phyloP scores from a whole-genome alignment of 768 basidiomycete genomes.

The Leccinum boreale region DNA sequence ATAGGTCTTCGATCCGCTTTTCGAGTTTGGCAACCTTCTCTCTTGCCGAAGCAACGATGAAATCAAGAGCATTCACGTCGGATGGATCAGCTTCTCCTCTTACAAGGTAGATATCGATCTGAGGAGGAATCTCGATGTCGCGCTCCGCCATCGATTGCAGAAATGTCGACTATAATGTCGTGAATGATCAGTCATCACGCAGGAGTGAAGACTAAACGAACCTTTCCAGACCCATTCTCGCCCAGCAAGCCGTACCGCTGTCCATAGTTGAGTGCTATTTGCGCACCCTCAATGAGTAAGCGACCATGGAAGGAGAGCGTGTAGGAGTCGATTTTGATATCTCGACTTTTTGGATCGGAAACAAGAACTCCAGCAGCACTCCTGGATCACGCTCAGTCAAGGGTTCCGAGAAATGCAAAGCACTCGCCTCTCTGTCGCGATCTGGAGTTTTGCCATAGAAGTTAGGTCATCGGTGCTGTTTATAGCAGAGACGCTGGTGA shows the following conservation, averaged over 20 bases:
- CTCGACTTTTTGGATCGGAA: slow-evolving; percentile 88
- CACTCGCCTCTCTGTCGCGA: slow-evolving; percentile 84
- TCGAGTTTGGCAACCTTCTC: slow-evolving; percentile 93
- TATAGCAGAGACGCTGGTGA: slow-evolving; percentile 79
- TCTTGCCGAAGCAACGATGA: slow-evolving; percentile 89
- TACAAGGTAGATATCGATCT: slow-evolving; percentile 98
- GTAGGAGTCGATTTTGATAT: slow-evolving; percentile 96
- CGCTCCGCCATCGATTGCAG: slow-evolving; percentile 93
- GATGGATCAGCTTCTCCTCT: slow-evolving; percentile 94
- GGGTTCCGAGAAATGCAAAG: no score
- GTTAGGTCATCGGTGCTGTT: slow-evolving; percentile 76
- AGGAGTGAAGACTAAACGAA: slow-evolving; percentile 32
- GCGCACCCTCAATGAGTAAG: slow-evolving; percentile 62
- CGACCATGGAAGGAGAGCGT: slow-evolving; percentile 98
- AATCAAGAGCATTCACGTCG: slow-evolving; percentile 94
- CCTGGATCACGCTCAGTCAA: slow-evolving; percentile 40
- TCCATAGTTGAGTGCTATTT: slow-evolving; percentile 82
- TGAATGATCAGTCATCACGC: slow-evolving; percentile 5
- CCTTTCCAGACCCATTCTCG: slow-evolving; percentile 99
- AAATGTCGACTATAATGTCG: slow-evolving; percentile 74
- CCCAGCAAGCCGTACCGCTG: slow-evolving; percentile 94
- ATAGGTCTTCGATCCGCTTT: slow-evolving; percentile 89
- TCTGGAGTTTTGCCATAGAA: slow-evolving; percentile 83
- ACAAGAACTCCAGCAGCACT: slow-evolving; percentile 89
- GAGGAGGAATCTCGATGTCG: slow-evolving; percentile 89